phyloP scores from a whole-genome alignment of 441 rosid species.

The Populus hybrid region DNA sequence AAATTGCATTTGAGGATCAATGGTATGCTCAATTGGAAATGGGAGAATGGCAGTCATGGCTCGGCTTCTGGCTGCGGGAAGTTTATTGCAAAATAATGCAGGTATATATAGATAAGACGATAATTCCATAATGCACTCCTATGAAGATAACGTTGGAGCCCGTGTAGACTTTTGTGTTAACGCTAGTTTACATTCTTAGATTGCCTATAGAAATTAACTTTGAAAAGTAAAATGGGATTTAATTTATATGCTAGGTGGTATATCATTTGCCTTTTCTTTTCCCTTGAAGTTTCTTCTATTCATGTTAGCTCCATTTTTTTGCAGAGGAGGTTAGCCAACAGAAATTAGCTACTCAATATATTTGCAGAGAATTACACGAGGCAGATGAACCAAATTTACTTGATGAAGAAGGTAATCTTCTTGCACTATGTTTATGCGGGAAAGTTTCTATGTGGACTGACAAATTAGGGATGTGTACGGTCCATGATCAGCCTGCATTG shows the following conservation, averaged over 20 bases:
- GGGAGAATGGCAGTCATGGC: conserved; percentile 70
- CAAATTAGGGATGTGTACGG: neutral
- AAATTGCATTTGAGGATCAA: conserved; percentile 13
- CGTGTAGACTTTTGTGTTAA: neutral
- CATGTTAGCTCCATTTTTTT: conserved; percentile 5
- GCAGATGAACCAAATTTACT: conserved; percentile 70
- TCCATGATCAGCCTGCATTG: neutral
- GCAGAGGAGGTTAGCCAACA: conserved; percentile 42
- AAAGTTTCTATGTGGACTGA: neutral
- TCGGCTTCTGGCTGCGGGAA: conserved; percentile 43
- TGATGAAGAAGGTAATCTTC: conserved; percentile 56
- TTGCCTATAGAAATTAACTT: neutral
- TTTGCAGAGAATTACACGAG: conserved; percentile 43
- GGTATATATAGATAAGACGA: conserved; percentile 22
- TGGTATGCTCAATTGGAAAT: conserved; percentile 63
- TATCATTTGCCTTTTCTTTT: neutral
- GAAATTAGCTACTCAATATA: conserved; percentile 37
- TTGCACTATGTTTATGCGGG: neutral
- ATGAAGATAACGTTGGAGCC: neutral
- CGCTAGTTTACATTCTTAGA: neutral
- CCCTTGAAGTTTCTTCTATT: neutral
- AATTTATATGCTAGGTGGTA: neutral
- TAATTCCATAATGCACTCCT: neutral
- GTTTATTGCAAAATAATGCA: conserved; percentile 30
- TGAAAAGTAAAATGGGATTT: neutral